phyloP scores from a whole-genome alignment of 164 flowering plant species.

The Vitis rupestris region DNA sequence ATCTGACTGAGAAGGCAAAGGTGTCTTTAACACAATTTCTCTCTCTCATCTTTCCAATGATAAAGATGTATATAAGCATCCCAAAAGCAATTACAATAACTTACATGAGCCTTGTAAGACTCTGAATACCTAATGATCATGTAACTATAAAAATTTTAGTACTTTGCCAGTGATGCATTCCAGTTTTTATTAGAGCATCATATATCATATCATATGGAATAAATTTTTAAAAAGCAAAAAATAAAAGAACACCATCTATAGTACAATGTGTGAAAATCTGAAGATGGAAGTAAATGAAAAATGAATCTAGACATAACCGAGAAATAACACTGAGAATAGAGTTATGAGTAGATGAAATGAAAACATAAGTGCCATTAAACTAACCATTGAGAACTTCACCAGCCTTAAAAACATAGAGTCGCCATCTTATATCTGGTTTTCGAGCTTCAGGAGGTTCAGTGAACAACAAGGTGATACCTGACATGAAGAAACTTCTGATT shows the following conservation, averaged over 20 bases:
- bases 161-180: neutral
- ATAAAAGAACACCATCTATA: no score
- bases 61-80: neutral
- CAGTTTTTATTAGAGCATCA: neutral
- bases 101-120: neutral
- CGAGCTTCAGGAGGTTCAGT: conserved; percentile 92
- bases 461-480: conserved; percentile 91
- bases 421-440: conserved; percentile 88
- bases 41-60: neutral
- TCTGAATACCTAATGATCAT: neutral
- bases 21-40: neutral
- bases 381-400: conserved; percentile 90
- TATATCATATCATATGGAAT: neutral
- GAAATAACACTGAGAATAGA: neutral
- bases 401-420: conserved; percentile 92
- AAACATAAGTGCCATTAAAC: neutral
- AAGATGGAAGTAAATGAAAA: neutral
- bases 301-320: neutral
- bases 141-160: neutral
- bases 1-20: neutral
- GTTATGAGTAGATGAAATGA: neutral
- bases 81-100: neutral
- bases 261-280: neutral
- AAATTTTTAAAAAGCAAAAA: no score
- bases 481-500: conserved; percentile 21